Evolutionary conservation across 129 eudicot genomes (phyloP), one percentile per base, ranked within the genome.

Genomic region (Flaveria bidentis): DNA sequence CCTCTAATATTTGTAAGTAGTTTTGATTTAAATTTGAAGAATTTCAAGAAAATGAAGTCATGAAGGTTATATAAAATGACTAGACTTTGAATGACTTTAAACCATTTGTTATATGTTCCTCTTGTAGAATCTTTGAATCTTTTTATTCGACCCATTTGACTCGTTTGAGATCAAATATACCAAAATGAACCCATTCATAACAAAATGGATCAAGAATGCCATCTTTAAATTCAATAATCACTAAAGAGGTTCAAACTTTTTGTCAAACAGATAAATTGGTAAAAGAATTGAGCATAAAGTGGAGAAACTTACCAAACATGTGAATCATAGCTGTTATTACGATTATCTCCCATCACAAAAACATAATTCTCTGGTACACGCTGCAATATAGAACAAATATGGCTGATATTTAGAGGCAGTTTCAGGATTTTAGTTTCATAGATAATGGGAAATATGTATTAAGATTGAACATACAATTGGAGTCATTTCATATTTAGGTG

Each of bases 311-410:
- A 94, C 99, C 99, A 95, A 13, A 95, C 90, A 47, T 95, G 99
- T 14, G 99, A 95, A 82, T 91, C 99, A 77, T 95, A 91, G 87
- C 99, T 95, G 85, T 95, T 91, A 77, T 95, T 91, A 62, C 99
- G 93, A 78, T 91, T 95, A 74, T 95, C 99, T 14, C 99, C 99
- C 99, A 95, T 95, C 76, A 95, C 99, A 79, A 95, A 95, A 71
- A 95, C 99, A 2, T 71, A 89, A 78, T 91, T 85, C 69, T 95
- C 90, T 7, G 99, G 99, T 70, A 94, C 99, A 49, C 84, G 87
- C 98, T 93, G 93, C 78, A 84, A 28, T 57, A 33, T 4, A 72
- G 2, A 9, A 47, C 7, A 58, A 69, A 46, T 30, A 26, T 5
- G 13, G 69, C 69, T 6, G 18, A 28, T 13, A 39, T 73, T 52